A percentile compares a stretch with the other conserved stretches of the same genome.
phyloP scores from a whole-genome alignment of 148 eudicot genomes.

The Drosera capensis region DNA sequence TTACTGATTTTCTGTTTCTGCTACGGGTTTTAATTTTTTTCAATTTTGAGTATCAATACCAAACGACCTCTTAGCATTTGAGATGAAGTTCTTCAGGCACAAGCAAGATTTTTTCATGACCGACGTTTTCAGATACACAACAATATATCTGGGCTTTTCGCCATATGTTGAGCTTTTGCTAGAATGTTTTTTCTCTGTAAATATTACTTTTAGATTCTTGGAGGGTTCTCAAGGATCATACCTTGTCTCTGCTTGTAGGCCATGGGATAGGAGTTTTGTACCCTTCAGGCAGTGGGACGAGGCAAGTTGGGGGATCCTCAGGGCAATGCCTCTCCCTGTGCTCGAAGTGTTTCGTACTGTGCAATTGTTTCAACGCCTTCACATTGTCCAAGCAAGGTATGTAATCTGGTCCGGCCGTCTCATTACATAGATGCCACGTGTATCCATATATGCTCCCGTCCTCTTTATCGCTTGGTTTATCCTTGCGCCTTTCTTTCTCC shows the following conservation, averaged over 20 bases:
- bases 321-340: conserved; percentile 93
- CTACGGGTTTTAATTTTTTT: too few relatives aligned
- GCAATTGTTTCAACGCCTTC: conserved; percentile 32
- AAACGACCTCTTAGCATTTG: too few relatives aligned
- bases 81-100: too few relatives aligned
- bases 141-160: too few relatives aligned
- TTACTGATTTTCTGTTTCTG: too few relatives aligned
- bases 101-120: too few relatives aligned
- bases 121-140: too few relatives aligned
- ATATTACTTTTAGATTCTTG: background rate
- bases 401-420: conserved; percentile 56
- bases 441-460: conserved; percentile 20
- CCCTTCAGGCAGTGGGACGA: conserved; percentile 43
- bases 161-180: too few relatives aligned
- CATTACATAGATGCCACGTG: conserved; percentile 62
- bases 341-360: conserved; percentile 39
- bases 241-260: conserved; percentile 85
- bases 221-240: conserved; percentile 8
- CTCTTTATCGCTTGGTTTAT: conserved; percentile 14
- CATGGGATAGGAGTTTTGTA: conserved; percentile 52
- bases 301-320: conserved; percentile 54
- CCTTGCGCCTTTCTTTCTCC: conserved; percentile 49
- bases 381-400: conserved; percentile 86
- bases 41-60: too few relatives aligned
- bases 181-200: too few relatives aligned